Evolutionary conservation across 306 rosid species (phyloP).

Genomic region (Lathyrus tuberosus): DNA sequence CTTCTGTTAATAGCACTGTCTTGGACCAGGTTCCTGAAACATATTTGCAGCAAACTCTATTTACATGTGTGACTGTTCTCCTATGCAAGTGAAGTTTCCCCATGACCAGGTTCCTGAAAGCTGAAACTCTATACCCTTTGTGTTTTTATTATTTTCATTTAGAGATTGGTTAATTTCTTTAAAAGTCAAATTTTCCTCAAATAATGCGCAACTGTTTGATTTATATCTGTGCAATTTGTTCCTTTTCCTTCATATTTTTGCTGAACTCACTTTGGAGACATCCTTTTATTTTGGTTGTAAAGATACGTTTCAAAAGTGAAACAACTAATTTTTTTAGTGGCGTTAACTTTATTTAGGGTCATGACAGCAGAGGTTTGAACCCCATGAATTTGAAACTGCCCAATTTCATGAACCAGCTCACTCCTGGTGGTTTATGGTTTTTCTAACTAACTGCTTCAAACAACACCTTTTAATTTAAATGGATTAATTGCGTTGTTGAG

Average conservation of each 20-base stretch:
- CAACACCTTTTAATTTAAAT: too few relatives aligned
- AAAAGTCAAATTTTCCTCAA: background rate
- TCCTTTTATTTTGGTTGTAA: too few relatives aligned
- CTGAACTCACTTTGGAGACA: background rate
- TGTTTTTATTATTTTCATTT: slow-evolving; percentile 5
- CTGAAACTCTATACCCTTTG: slow-evolving; percentile 36
- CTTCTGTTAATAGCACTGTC: too few relatives aligned
- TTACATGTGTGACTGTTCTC: too few relatives aligned
- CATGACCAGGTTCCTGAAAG: slow-evolving; percentile 63
- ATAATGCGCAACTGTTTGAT: background rate
- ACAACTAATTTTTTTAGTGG: background rate
- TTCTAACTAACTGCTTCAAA: too few relatives aligned
- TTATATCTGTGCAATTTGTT: slow-evolving; percentile 19
- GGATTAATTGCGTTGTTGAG: too few relatives aligned
- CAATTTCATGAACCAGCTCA: too few relatives aligned
- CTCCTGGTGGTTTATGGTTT: too few relatives aligned
- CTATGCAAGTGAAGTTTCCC: slow-evolving; percentile 76
- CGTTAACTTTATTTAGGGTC: background rate
- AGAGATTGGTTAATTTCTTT: background rate
- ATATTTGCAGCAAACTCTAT: too few relatives aligned
- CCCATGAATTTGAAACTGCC: too few relatives aligned
- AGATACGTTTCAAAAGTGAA: slow-evolving; percentile 8
- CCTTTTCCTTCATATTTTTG: slow-evolving; percentile 3
- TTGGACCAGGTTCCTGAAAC: too few relatives aligned
- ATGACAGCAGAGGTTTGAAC: too few relatives aligned